These are phyloP conservation scores for Pichia eremophila DNA, from an alignment of 805 yeast genomes.

Conservation along the genomic window DNA sequence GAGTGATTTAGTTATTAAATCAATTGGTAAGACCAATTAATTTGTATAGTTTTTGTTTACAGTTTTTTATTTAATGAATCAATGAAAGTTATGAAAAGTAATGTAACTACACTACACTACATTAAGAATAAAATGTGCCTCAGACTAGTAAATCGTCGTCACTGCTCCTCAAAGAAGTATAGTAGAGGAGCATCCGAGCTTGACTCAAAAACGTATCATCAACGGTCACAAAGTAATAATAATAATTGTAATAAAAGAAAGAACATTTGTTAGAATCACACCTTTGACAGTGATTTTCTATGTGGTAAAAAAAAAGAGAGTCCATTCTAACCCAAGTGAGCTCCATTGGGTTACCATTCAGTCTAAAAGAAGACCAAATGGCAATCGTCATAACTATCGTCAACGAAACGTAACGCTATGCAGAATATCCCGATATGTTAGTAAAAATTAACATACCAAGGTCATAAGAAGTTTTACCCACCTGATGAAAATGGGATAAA, in stretches of 20 bases:
- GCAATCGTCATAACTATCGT: slow-evolving; percentile 21
- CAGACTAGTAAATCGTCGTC: slow-evolving; percentile 11
- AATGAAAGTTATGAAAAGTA: too few species aligned
- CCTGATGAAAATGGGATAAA: not conserved
- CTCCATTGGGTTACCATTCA: slow-evolving; percentile 20
- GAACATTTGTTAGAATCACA: slow-evolving; percentile 8
- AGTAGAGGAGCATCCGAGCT: slow-evolving; percentile 14
- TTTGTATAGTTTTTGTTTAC: not conserved
- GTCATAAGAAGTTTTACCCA: not conserved
- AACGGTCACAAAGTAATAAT: not conserved
- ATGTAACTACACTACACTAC: too few species aligned
- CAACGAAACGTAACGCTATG: slow-evolving; percentile 12
- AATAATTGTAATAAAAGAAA: not conserved
- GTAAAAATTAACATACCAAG: not conserved
- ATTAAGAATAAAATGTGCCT: not conserved
- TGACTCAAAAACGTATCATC: slow-evolving; percentile 14
- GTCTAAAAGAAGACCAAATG: not conserved
- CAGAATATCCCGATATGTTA: slow-evolving; percentile 11
- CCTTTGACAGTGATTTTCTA: slow-evolving; percentile 16
- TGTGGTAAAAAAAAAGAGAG: slow-evolving; percentile 4
- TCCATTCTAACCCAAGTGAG: slow-evolving; percentile 16
- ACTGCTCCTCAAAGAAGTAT: slow-evolving; percentile 12
- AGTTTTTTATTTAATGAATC: not conserved
- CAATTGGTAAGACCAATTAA: not conserved
- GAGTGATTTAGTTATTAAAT: slow-evolving; percentile 5